Base-by-base conservation (phyloP, 1,139 yeast species). In the Pichiaceae sp. region DNA sequence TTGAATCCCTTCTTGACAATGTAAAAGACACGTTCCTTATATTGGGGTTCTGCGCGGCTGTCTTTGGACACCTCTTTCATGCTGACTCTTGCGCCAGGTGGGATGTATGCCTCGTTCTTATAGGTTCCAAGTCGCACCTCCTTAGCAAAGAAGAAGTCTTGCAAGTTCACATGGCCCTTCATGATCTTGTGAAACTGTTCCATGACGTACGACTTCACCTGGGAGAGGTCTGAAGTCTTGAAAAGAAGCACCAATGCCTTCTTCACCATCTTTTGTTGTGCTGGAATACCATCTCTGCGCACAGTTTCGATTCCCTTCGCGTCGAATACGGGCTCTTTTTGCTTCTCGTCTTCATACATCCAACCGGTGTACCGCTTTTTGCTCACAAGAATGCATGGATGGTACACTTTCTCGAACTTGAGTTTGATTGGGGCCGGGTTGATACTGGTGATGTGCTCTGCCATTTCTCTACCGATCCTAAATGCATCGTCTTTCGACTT, bases 271-370 rank as follows among this genome's bases (percentile, higher is more conserved):
- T 81, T 81, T 57, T 76, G 94, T 47, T 84, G 95, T 0, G 95
- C 95, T 0, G 95, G 95, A 15, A 89, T 82, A 0, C 96, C 97
- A 58, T 91, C 98, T 46, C 98, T 64, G 42, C 98, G 59, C 0
- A 91, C 83, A 0, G 97, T 91, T 56, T 91, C 98, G 15, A 86
- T 87, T 1, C 98, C 98, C 50, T 91, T 91, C 3, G 98, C 96
- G 62, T 91, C 97, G 56, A 91, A 89, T 23, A 60, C 69, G 0
- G 96, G 86, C 6, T 46, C 59, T 3, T 38, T 47, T 48, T 83
- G 89, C 15, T 59, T 60, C 29, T 65, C 70, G 25, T 58, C 53
- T 46, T 84, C 95, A 56, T 70, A 89, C 38, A 83, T 70, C 52
- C 76, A 76, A 0, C 98, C 98, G 17, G 87, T 96, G 53, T 91